Base-by-base conservation (phyloP, 2,329 filamentous ascomycete genomes). In the Colletotrichum karsti region DNA sequence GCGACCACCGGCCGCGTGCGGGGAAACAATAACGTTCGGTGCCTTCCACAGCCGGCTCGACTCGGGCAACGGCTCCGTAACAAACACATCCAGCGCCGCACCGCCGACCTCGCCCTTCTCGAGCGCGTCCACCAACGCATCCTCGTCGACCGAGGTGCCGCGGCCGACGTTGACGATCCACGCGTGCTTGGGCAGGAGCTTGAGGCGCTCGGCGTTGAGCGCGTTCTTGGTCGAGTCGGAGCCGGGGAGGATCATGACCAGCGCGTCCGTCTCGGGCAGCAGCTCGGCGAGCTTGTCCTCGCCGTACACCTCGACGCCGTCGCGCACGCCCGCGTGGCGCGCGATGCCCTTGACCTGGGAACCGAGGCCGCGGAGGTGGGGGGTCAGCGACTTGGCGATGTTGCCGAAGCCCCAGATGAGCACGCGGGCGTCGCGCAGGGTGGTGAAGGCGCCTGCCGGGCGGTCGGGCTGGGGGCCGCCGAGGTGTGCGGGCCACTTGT, bases 211-310 rank as follows among this genome's bases (percentile, higher is more conserved):
- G 28, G 80, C 82, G 71, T 86, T 87, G 67, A 91, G 81, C 2
- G 81, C 87, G 72, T 90, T 78, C 37, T 78, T 79, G 26, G 88
- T 91, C n/a, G 82, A 80, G 8, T 85, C 85, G 37, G 84, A 84
- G 0, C 88, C 88, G 0, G 88, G 88, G 7, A 91, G 80, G 70
- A 91, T 91, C 89, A 91, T 90, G 72, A 91, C 88, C n/a, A 91
- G 81, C 0, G 88, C 89, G 72, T 91, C 89, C 0, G 88, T 90
- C 74, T 84, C 73, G 33, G 84, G 80, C 37, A 91, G 81, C 33
- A 90, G 76, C 69, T 85, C 79, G 5, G 83, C 69, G 46, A 91
- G 80, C 48, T 78, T 79, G 62, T 88, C 85, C 75, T 91, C 88
- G 57, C 73, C 76, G 76, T 83, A 86, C 61, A 91, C 84, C 80